These are phyloP conservation scores for Dryas alaskensis DNA, from an alignment of 306 rosid genomes.

Conservation along the genomic window DNA sequence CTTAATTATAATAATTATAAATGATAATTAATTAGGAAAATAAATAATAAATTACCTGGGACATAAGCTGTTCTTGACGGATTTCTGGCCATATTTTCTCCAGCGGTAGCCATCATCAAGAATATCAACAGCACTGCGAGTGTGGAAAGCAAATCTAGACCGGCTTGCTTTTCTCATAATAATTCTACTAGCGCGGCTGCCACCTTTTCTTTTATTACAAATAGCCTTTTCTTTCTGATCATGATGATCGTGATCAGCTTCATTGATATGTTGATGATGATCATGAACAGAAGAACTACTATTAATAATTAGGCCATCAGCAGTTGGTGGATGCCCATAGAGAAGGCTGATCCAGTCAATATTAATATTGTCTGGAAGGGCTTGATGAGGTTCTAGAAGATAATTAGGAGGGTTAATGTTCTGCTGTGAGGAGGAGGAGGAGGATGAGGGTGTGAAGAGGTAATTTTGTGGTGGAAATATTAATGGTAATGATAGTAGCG, in stretches of 20 bases:
- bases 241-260: slow-evolving; percentile 3
- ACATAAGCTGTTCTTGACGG: slow-evolving; percentile 70
- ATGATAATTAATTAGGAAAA: background rate
- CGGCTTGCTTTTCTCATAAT: slow-evolving; percentile 37
- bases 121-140: slow-evolving; percentile 75
- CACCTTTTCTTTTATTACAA: slow-evolving; percentile 31
- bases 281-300: background rate
- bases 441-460: slow-evolving; percentile 28
- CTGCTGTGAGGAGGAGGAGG: slow-evolving; percentile 8
- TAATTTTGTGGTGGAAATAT: slow-evolving; percentile 17
- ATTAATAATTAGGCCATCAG: slow-evolving; percentile 2
- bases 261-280: slow-evolving; percentile 12
- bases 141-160: slow-evolving; percentile 87
- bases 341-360: slow-evolving; percentile 69
- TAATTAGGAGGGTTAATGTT: background rate
- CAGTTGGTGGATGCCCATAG: slow-evolving; percentile 33
- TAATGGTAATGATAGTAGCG: slow-evolving; percentile 13
- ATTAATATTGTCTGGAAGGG: slow-evolving; percentile 18
- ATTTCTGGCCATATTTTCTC: slow-evolving; percentile 93
- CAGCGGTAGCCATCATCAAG: slow-evolving; percentile 92
- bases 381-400: slow-evolving; percentile 27
- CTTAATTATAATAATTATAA: too few species aligned
- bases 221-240: slow-evolving; percentile 27
- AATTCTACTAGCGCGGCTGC: background rate
- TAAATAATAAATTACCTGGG: slow-evolving; percentile 53